A percentile compares a stretch with the other conserved stretches of the same genome.
Evolutionary conservation across 345 rosid species (phyloP).

Genomic region (Mallotus nudiflorus): DNA sequence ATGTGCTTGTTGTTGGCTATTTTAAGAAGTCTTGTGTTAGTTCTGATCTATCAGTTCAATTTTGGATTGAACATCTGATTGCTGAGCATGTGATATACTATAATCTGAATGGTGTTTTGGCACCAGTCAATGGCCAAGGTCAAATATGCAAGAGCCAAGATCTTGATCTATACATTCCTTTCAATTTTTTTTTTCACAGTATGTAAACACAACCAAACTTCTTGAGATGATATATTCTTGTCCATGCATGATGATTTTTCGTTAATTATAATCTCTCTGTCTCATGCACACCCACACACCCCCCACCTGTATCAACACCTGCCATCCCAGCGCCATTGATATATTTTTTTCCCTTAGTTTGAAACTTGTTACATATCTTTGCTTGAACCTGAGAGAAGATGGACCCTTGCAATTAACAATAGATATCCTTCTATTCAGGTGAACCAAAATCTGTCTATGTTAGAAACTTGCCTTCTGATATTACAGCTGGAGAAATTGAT

Average conservation of each 20-base stretch:
- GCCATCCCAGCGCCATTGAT: background rate
- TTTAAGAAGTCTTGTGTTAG: background rate
- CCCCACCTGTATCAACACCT: too few species aligned
- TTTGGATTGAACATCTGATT: background rate
- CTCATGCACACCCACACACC: too few species aligned
- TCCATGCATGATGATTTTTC: background rate
- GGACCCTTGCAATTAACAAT: conserved; percentile 2
- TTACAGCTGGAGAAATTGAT: conserved; percentile 79
- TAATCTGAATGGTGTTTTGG: conserved; percentile 7
- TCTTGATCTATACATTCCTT: background rate
- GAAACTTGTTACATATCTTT: background rate
- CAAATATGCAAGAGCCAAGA: background rate
- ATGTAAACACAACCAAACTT: background rate
- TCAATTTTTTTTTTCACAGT: background rate
- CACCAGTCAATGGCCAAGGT: background rate
- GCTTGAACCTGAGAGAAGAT: conserved; percentile 8
- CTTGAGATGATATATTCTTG: background rate
- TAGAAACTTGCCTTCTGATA: conserved; percentile 82
- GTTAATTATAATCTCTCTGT: background rate
- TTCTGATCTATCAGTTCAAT: background rate
- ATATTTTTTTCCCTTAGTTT: background rate
- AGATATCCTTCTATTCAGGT: conserved; percentile 45
- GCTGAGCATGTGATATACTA: background rate
- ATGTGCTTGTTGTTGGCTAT: background rate
- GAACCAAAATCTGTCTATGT: conserved; percentile 91